phyloP scores from a whole-genome alignment of 83 land plant species.

The Picea abies region DNA sequence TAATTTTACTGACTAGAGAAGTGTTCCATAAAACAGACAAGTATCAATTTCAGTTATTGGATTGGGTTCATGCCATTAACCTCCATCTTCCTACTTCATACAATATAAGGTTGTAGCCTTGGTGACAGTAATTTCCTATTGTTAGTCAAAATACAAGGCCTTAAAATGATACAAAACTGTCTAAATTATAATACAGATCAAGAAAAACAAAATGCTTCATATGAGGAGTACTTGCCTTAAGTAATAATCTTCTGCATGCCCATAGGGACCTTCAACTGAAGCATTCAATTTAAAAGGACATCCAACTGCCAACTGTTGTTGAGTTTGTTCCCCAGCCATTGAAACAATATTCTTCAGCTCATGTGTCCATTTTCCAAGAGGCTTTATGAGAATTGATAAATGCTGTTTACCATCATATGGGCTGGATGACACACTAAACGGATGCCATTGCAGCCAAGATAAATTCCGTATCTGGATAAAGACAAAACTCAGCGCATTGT shows the following conservation, averaged over 20 bases:
- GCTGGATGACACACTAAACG: constrained; percentile 95
- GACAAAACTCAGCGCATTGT: constrained; percentile 83
- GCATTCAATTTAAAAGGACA: constrained; percentile 37
- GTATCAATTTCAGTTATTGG: background rate
- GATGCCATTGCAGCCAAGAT: constrained; percentile 95
- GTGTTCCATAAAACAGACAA: background rate
- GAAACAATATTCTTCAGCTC: constrained; percentile 45
- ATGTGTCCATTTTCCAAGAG: constrained; percentile 83
- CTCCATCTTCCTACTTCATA: background rate
- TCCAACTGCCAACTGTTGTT: background rate
- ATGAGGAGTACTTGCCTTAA: constrained; percentile 50
- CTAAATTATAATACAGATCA: background rate
- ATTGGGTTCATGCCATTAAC: background rate
- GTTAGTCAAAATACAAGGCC: background rate
- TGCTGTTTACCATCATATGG: constrained; percentile 69
- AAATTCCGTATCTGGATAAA: constrained; percentile 77
- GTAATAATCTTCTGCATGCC: constrained; percentile 81
- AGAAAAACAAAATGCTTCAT: background rate
- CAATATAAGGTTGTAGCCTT: background rate
- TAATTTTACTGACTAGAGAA: background rate
- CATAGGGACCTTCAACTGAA: constrained; percentile 94
- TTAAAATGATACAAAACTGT: background rate
- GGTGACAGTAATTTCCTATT: background rate
- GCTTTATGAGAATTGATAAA: constrained; percentile 78
- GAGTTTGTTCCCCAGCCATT: constrained; percentile 21